These are phyloP conservation scores for Linum usitatissimum DNA, from an alignment of 345 rosid genomes.

Conservation along the genomic window DNA sequence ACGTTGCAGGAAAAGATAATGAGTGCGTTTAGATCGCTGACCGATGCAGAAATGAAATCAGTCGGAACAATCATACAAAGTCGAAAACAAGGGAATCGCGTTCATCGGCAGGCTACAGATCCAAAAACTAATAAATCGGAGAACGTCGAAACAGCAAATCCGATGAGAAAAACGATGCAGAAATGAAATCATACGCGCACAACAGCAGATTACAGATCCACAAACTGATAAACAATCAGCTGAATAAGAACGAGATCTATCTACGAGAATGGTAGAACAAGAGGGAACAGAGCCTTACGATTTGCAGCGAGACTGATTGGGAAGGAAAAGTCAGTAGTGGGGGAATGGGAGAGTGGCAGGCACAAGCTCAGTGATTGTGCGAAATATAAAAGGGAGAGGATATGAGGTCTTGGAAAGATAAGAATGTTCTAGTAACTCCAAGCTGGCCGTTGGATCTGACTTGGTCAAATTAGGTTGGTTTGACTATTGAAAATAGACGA, in stretches of 20 bases:
- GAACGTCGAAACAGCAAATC: not conserved
- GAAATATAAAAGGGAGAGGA: not conserved
- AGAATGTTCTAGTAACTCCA: conserved; percentile 42
- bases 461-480: conserved; percentile 29
- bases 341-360: conserved; percentile 12
- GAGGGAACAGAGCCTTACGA: conserved; percentile 4
- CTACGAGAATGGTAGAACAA: not conserved
- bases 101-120: not conserved
- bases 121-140: not conserved
- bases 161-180: too few relatives aligned
- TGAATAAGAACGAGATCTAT: not conserved
- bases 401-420: conserved; percentile 16
- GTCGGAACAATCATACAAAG: not conserved
- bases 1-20: not conserved
- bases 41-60: not conserved
- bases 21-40: not conserved
- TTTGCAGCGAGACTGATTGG: not conserved
- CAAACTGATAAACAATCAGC: not conserved
- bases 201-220: not conserved
- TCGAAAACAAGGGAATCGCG: not conserved
- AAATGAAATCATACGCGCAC: too few relatives aligned
- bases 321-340: not conserved
- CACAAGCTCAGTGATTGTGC: conserved; percentile 28
- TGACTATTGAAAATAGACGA: conserved; percentile 14
- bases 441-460: conserved; percentile 28